Base-by-base conservation (phyloP, 2,329 filamentous ascomycete genomes). In the Apiospora sp. region DNA sequence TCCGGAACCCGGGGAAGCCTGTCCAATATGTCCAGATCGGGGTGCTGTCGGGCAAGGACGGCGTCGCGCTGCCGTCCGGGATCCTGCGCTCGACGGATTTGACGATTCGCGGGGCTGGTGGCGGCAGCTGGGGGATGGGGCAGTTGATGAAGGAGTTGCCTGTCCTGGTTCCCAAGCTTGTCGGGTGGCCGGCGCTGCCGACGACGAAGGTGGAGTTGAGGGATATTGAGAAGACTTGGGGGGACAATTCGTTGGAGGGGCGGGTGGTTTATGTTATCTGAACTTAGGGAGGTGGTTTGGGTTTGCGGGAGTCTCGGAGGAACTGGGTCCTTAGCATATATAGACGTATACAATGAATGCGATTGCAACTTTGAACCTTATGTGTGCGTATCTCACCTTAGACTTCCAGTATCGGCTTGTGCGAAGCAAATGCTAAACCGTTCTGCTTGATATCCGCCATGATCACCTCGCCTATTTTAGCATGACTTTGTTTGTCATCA, bases 21-120 rank as follows among this genome's bases (percentile, higher is more conserved):
- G 81, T 88, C 34, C 87, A 89, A 72, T 89, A 87, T 77, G 84
- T 90, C 14, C 85, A 87, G 70, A 86, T 90, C 71, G 88, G 88
- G 6, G 79, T 81, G 0, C 76, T 89, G 61, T 83, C 84, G 0
- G 81, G 80, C 13, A 74, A 77, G 2, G 78, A 80, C 27, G 81
- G 83, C 1, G 80, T 84, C 0, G 73, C 76, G 8, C 77, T 89
- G 13, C 83, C 86, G 0, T 82, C 83, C 0, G 80, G 82, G 4
- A 75, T 87, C 8, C 77, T 90, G 73, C 80, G 88, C 73, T 83
- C 84, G 30, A 86, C 86, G 75, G 82, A 88, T 70, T 79, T 90
- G 5, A 86, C 84, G 1, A 75, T 88, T 43, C 78, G 84, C 13
- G 87, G 87, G 0, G 79, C 86, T 0, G 87, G 86, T 0, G 83